Percentiles rank a stretch among this genome's conserved stretches.
These are phyloP conservation scores for Metschnikowia cerradonensis DNA, from an alignment of 805 yeast species.

Conservation along the genomic window DNA sequence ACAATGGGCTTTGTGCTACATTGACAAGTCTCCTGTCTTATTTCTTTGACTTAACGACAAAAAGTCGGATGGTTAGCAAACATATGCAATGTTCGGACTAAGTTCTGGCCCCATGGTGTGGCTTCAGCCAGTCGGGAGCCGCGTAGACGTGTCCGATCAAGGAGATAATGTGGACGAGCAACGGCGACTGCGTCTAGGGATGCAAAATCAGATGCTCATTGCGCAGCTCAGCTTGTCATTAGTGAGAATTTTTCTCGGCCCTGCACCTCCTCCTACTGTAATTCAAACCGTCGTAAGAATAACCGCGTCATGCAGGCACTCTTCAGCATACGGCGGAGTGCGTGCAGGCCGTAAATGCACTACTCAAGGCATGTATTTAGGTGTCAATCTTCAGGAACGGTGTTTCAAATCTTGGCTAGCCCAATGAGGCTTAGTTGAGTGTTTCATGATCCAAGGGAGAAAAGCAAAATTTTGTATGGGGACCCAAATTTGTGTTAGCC, in stretches of 20 bases:
- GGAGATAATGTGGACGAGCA: not conserved
- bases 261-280: not conserved
- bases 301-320: not conserved
- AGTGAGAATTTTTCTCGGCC: conserved; percentile 1
- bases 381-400: not conserved
- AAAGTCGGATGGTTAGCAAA: too few species aligned
- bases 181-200: not conserved
- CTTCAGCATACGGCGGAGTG: not conserved
- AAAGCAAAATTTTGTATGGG: too few species aligned
- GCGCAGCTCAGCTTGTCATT: not conserved
- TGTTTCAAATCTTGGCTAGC: not conserved
- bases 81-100: not conserved
- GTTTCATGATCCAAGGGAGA: too few species aligned
- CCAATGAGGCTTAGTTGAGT: not conserved
- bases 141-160: not conserved
- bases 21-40: too few species aligned
- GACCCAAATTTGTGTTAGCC: not conserved
- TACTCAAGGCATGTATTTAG: not conserved
- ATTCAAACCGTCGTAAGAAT: not conserved
- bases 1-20: not conserved
- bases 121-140: not conserved
- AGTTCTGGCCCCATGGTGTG: not conserved
- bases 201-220: not conserved
- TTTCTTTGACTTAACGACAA: too few species aligned
- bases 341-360: not conserved